Conservation (phyloP, 345 rosid genomes). For the Sonneratia caseolaris region DNA sequence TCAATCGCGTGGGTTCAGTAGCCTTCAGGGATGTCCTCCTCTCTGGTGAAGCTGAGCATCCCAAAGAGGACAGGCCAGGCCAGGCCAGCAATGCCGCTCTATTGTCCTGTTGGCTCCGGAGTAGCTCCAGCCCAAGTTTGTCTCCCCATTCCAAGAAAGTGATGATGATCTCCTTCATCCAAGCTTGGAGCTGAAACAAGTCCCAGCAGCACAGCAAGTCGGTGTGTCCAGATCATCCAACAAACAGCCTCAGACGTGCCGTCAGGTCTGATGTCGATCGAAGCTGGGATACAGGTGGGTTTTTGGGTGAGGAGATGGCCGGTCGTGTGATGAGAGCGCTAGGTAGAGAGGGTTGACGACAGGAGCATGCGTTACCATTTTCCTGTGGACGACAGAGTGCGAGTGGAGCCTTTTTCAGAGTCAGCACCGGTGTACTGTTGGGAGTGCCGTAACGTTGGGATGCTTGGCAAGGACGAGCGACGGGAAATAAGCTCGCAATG, state of each 20-base stretch:
- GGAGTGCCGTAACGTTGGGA: background rate
- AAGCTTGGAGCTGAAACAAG: constrained; percentile 56
- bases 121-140: constrained; percentile 39
- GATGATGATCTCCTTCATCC: constrained; percentile 44
- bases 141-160: constrained; percentile 61
- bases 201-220: constrained; percentile 36
- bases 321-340: background rate
- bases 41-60: constrained; percentile 43
- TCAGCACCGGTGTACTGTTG: background rate
- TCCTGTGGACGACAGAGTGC: background rate
- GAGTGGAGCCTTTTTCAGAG: background rate
- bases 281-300: background rate
- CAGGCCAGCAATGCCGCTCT: constrained; percentile 46
- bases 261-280: constrained; percentile 2
- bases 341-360: background rate
- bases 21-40: constrained; percentile 56
- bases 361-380: background rate
- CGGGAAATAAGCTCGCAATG: background rate
- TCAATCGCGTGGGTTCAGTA: constrained; percentile 25
- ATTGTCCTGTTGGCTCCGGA: constrained; percentile 44
- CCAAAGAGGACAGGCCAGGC: constrained; percentile 51
- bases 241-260: constrained; percentile 30
- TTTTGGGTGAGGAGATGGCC: background rate
- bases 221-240: constrained; percentile 25
- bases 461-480: background rate